Evolutionary conservation across 306 rosid species (phyloP).

Genomic region (Prunus salicina): DNA sequence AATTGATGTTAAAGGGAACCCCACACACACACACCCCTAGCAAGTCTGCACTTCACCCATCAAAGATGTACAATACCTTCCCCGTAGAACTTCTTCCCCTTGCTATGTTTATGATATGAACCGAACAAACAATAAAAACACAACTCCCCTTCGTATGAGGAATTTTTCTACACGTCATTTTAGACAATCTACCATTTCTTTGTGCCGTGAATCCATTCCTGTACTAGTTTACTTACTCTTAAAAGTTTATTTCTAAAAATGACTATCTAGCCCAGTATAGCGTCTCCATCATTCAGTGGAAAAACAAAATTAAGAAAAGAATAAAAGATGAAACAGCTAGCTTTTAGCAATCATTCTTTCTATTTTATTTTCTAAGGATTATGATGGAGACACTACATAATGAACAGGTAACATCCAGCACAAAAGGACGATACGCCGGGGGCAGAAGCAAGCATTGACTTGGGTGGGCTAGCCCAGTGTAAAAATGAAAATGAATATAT

Average conservation of each 20-base stretch:
- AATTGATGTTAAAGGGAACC: background rate
- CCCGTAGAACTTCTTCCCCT: background rate
- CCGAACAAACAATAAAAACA: background rate
- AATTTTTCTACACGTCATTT: background rate
- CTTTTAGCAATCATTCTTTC: background rate
- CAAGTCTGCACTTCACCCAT: background rate
- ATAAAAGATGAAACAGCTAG: background rate
- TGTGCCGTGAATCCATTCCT: background rate
- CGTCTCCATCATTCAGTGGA: too few relatives aligned
- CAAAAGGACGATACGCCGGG: background rate
- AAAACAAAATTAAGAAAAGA: background rate
- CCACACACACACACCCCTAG: background rate
- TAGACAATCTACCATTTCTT: background rate
- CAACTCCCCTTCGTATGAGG: background rate
- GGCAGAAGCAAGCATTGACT: too few relatives aligned
- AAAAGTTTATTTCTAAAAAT: background rate
- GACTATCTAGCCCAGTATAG: background rate
- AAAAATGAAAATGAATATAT: too few relatives aligned
- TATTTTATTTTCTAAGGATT: background rate
- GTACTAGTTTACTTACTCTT: background rate
- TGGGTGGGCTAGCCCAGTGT: too few relatives aligned
- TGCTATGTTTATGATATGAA: background rate
- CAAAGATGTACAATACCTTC: background rate
- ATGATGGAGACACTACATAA: background rate
- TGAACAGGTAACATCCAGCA: background rate